A percentile compares a stretch with the other conserved stretches of the same genome.
Evolutionary conservation across 768 basidiomycete species (phyloP).

Genomic region (Russula sp.): DNA sequence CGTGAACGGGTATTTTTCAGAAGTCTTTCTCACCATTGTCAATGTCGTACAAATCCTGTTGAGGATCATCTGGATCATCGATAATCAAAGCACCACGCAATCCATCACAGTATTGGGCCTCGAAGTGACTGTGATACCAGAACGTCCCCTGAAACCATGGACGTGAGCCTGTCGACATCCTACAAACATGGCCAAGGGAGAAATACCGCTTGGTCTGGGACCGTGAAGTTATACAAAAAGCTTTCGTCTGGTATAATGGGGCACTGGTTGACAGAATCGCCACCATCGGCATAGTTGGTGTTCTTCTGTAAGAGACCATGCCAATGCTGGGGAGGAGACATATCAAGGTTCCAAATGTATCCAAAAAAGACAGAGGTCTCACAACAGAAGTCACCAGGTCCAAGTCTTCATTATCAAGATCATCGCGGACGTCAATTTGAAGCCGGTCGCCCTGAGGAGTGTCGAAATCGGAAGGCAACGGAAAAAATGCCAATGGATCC

Average conservation of each 20-base stretch:
- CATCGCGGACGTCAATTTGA: constrained; percentile 9
- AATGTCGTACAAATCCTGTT: constrained; percentile 40
- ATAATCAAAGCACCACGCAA: constrained; percentile 41
- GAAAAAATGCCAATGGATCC: background rate
- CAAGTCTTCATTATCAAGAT: background rate
- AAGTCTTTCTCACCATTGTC: constrained; percentile 36
- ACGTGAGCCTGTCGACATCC: background rate
- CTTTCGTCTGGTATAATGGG: constrained; percentile 29
- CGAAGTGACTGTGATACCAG: constrained; percentile 38
- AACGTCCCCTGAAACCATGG: constrained; percentile 26
- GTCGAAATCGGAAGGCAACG: background rate
- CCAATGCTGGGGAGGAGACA: constrained; percentile 29
- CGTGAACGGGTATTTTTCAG: background rate
- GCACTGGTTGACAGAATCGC: constrained; percentile 30
- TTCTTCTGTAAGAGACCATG: constrained; percentile 31
- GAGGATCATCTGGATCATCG: constrained; percentile 44
- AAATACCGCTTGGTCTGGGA: constrained; percentile 20
- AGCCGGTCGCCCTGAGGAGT: constrained; percentile 12
- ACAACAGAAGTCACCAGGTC: constrained; percentile 26
- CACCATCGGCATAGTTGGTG: constrained; percentile 28
- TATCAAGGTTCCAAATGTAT: background rate
- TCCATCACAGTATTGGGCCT: constrained; percentile 39
- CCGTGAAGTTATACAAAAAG: constrained; percentile 25
- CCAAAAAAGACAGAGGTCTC: background rate
- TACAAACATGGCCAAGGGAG: background rate